Base-by-base conservation (phyloP, 805 yeast species). In the Millerozyma acaciae region DNA sequence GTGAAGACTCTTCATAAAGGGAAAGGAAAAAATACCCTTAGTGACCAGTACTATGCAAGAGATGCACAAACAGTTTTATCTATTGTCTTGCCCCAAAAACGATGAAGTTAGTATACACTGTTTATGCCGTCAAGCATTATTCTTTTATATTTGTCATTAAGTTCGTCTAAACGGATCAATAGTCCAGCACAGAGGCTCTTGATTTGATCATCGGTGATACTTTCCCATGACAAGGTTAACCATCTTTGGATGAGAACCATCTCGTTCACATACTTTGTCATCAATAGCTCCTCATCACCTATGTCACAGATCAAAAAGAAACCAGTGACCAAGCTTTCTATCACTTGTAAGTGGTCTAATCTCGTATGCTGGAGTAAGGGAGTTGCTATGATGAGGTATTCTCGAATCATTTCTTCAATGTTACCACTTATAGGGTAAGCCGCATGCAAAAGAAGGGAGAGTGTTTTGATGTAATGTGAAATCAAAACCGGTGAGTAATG, bases 391-490 rank as follows among this genome's bases (percentile, higher is more conserved):
- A 53, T 43, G 5, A 80, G 40, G 34, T 70, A 54, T 40, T 81
- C 88, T 2, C 57, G 49, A 2, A 74, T 62, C 85, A 84, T 80
- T 22, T 75, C 84, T 1, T 58, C 50, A 16, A 77, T 48, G 27
- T 74, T 70, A 1, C 57, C 42, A 1, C 75, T 57, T 2, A 76
- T 58, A 1, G 86, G 87, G 39, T 75, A 71, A 0, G 83, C 76
- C 31, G 77, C 60, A 33, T 75, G 76, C 14, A 80, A 50, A 2
- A 83, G 44, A n/a, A 82, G 47, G 0, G 76, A 66, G 34, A 83
- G 47, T 0, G 85, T 78, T 34, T 74, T 70, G 28, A 83, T 44
- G 51, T 68, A 81, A 48, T 83, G 89, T 0, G 76, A 66, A 21
- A 65, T 62, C 14, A 82, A 53, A 1, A 80, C 44, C 1, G 73